Conservation (phyloP, 164 flowering plant species). For the Piper longum region DNA sequence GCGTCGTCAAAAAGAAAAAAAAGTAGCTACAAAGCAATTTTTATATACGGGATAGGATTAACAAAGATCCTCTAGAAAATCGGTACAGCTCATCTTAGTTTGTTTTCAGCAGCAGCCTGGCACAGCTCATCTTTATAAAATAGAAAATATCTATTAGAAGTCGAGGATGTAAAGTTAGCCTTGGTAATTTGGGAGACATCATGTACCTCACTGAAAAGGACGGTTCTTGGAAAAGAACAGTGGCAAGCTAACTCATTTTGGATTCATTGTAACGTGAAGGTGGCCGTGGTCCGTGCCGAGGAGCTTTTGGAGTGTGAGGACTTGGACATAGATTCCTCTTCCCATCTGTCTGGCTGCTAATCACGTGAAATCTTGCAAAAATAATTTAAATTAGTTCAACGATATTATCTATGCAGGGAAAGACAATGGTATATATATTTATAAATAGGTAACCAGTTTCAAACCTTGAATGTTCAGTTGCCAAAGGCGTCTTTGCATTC, state of each 20-base stretch:
- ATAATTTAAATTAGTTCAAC: neutral
- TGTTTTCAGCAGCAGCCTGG: constrained; percentile 94
- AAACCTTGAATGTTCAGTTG: constrained; percentile 68
- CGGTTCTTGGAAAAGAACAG: constrained; percentile 71
- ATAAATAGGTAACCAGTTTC: neutral
- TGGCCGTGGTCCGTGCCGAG: constrained; percentile 65
- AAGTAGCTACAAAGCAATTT: too few species aligned
- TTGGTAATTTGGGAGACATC: constrained; percentile 49
- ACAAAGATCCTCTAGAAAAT: too few species aligned
- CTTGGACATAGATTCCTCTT: constrained; percentile 24
- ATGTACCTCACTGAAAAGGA: constrained; percentile 41
- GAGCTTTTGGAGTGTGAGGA: constrained; percentile 84
- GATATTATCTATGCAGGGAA: neutral
- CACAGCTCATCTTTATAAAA: constrained; percentile 89
- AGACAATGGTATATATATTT: neutral
- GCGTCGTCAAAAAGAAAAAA: too few species aligned
- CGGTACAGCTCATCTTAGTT: too few species aligned
- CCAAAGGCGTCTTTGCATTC: constrained; percentile 57
- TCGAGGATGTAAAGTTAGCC: constrained; percentile 54
- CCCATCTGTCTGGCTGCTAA: constrained; percentile 51
- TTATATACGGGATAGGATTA: too few species aligned
- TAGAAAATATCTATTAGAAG: constrained; percentile 55
- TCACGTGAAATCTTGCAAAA: neutral
- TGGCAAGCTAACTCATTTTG: constrained; percentile 62
- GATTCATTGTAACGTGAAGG: constrained; percentile 48